These are phyloP conservation scores for Pseudogymnoascus pannorum DNA, from an alignment of 2,329 filamentous ascomycete genomes.

Conservation along the genomic window DNA sequence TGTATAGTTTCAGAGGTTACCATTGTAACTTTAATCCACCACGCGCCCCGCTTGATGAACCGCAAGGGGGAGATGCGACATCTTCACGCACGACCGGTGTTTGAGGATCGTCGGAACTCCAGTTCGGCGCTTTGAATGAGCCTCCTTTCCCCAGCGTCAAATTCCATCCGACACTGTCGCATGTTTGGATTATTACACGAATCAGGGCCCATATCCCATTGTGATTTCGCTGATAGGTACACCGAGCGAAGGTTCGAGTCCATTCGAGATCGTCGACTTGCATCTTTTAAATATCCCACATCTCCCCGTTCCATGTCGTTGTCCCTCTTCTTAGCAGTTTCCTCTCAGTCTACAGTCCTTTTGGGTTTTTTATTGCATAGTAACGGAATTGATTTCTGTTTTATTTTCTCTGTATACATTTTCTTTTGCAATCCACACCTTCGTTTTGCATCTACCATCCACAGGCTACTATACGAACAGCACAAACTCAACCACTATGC, in stretches of 20 bases:
- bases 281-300: neutral
- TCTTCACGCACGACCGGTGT: neutral
- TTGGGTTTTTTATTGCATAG: neutral
- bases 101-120: slow-evolving; percentile 4
- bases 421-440: neutral
- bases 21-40: neutral
- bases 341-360: neutral
- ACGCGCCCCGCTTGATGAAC: neutral
- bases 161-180: neutral
- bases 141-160: neutral
- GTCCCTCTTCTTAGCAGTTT: neutral
- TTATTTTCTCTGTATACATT: slow-evolving; percentile 7
- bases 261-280: neutral
- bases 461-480: no score
- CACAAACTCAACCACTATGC: slow-evolving; percentile 14
- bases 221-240: neutral
- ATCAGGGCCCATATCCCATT: neutral
- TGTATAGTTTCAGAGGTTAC: neutral
- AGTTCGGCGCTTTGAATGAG: neutral
- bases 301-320: neutral
- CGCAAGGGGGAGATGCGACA: neutral
- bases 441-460: slow-evolving; percentile 17
- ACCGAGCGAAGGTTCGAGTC: neutral
- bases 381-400: slow-evolving; percentile 1
- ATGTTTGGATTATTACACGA: slow-evolving; percentile 8